phyloP scores from a whole-genome alignment of 2,329 filamentous ascomycete genomes.

The Paracorniculantispora psalliotae region DNA sequence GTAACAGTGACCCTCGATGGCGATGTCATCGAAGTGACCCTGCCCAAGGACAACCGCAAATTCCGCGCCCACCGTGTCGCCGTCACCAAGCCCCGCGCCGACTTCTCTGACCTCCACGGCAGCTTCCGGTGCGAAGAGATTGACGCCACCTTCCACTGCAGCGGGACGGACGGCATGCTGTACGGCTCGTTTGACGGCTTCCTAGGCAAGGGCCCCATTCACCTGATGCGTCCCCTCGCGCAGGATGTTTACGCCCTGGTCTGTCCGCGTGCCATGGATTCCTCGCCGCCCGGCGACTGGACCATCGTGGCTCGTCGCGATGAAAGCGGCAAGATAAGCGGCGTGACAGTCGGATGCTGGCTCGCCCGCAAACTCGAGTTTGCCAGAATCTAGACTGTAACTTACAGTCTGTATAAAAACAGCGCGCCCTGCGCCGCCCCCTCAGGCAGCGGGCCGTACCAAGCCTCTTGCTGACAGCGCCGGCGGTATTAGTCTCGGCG shows the following conservation, averaged over 20 bases:
- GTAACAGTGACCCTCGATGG: slow-evolving; percentile 27
- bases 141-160: slow-evolving; percentile 32
- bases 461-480: background rate
- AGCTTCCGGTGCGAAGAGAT: slow-evolving; percentile 31
- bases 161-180: slow-evolving; percentile 30
- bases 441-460: background rate
- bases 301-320: slow-evolving; percentile 32
- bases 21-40: slow-evolving; percentile 24
- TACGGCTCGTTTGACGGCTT: slow-evolving; percentile 39
- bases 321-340: slow-evolving; percentile 20
- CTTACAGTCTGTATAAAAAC: background rate
- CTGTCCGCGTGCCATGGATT: slow-evolving; percentile 36
- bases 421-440: background rate
- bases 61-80: slow-evolving; percentile 8
- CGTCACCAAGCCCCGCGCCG: background rate
- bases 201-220: slow-evolving; percentile 33
- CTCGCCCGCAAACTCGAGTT: slow-evolving; percentile 27
- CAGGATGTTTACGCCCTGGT: slow-evolving; percentile 34
- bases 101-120: slow-evolving; percentile 28
- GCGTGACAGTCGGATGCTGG: slow-evolving; percentile 36
- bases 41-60: slow-evolving; percentile 19
- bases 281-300: slow-evolving; percentile 38
- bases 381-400: background rate
- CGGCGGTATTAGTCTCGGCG: background rate
- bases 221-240: slow-evolving; percentile 33